Base-by-base conservation (phyloP, 2,329 filamentous ascomycete genomes). In the Xylariaceae sp. region DNA sequence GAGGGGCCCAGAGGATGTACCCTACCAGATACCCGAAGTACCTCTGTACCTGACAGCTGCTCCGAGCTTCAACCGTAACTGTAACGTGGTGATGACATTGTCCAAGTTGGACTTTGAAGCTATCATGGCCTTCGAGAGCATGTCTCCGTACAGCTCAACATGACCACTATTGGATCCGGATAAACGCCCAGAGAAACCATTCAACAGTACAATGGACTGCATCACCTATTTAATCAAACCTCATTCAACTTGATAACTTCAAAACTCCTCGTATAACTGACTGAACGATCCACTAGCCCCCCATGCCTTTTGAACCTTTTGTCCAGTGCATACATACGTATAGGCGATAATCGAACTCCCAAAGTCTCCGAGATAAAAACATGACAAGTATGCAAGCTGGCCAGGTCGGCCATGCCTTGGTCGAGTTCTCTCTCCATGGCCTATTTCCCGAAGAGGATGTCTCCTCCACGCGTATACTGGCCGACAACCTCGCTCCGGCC, bases 361-460 rank as follows among this genome's bases (percentile, higher is more conserved):
- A 14, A 8, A 3, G 9, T 3, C 19, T 14, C 12, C n/a, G 7
- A 13, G 6, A 24, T 11, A 24, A 24, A 12, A 23, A 37, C 48
- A 64, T 47, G 61, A 60, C 48, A 45, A 57, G 18, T 54, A 61
- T 34, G 5, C 36, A 48, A 11, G 27, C 17, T 24, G 44, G 32
- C 36, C 47, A 43, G 14, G 60, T 82, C 38, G 76, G 75, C 48
- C 68, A 74, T 44, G 78, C 78, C 4, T 64, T 88, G 29, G 74
- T 87, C 40, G 67, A 78, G 44, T 85, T 82, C 52, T 73, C 83
- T 38, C 45, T 63, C 3, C 52, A 67, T 37, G 64, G 66, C 26
- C 46, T 55, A 29, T 74, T 73, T 44, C 71, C 71, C 3, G 65
- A 71, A n/a, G 66, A 71, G 35, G 59, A 57, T 14, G 49, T 69